Evolutionary conservation across 2,329 filamentous ascomycete species (phyloP).

Genomic region (Colletotrichum horii): DNA sequence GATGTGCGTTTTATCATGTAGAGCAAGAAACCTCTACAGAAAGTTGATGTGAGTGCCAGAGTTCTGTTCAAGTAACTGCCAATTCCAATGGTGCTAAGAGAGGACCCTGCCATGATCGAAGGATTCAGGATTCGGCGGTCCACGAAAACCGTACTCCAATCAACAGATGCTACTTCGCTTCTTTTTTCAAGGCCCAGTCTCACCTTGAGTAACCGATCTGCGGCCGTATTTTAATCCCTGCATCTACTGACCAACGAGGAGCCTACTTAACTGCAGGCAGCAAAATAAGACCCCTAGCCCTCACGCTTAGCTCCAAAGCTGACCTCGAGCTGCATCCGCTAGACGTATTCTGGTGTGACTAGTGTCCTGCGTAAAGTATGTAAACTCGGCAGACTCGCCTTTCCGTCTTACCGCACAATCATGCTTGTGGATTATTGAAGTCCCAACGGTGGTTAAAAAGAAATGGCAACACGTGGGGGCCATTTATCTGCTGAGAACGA

Average conservation of each 20-base stretch:
- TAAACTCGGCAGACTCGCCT: background rate
- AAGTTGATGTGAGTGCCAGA: rapidly evolving
- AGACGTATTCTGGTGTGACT: background rate
- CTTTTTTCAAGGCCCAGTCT: background rate
- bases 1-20: background rate
- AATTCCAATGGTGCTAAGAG: background rate
- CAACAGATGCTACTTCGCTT: background rate
- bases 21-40: background rate
- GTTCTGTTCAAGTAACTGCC: rapidly evolving
- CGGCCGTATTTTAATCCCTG: background rate
- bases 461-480: background rate
- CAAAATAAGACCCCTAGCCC: background rate
- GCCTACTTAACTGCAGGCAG: background rate
- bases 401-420: background rate
- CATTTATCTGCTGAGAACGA: background rate
- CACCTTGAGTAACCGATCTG: background rate
- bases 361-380: background rate
- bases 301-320: background rate
- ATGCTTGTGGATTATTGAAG: background rate
- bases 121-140: background rate
- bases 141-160: background rate
- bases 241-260: background rate
- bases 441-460: background rate
- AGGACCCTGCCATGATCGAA: background rate
- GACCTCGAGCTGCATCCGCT: background rate